Percentiles rank a stretch among this genome's conserved stretches.
phyloP scores from a whole-genome alignment of 441 rosid genomes.

The Populus trichocarpa region DNA sequence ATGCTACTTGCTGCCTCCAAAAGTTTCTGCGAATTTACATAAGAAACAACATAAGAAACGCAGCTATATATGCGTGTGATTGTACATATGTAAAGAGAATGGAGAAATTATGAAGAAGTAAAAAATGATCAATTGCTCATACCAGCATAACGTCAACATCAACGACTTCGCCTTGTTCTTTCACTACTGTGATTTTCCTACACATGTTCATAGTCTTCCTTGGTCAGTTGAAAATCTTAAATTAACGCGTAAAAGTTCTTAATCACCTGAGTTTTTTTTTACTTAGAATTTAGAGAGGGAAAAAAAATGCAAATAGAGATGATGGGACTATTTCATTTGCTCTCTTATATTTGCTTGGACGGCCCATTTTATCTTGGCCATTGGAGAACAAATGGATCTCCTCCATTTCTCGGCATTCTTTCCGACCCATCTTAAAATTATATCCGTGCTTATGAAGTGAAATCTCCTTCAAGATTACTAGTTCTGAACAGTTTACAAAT shows the following conservation, averaged over 20 bases:
- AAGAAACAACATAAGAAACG: background rate
- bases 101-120: background rate
- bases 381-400: background rate
- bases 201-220: background rate
- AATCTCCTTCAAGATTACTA: background rate
- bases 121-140: background rate
- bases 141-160: background rate
- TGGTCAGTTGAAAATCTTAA: background rate
- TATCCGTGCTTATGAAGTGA: background rate
- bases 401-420: background rate
- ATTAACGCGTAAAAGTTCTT: background rate
- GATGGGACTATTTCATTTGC: background rate
- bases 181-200: background rate
- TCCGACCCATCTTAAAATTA: background rate
- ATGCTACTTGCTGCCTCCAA: background rate
- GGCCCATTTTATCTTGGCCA: background rate
- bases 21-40: background rate
- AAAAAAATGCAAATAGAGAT: background rate
- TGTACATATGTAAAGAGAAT: too few relatives aligned
- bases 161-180: background rate
- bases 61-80: background rate
- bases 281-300: background rate
- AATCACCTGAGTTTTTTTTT: background rate
- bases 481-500: background rate
- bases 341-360: background rate